Conservation (phyloP, 228 moss, liverwort and hornwort species). For the Sphagnum magellanicum region DNA sequence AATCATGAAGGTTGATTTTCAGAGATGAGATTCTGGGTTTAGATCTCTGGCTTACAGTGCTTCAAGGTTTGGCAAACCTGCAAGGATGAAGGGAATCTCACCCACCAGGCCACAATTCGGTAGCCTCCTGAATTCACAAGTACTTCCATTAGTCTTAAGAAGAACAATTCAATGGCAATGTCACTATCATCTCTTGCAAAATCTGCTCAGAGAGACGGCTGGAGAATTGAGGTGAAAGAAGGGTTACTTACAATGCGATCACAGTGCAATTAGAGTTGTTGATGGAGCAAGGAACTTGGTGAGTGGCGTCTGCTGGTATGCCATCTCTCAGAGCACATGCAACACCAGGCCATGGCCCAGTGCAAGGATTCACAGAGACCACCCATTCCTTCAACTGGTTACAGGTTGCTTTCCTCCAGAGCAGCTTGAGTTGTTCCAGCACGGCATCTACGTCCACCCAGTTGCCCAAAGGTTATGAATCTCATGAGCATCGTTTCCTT, state of each 20-base stretch:
- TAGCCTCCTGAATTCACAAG: constrained; percentile 30
- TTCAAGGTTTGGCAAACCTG: constrained; percentile 35
- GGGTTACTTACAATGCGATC: constrained; percentile 34
- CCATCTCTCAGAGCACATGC: constrained; percentile 27
- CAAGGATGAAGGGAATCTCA: constrained; percentile 39
- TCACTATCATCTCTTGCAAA: background rate
- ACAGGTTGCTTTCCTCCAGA: constrained; percentile 40
- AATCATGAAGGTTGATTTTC: no score
- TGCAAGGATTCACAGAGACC: constrained; percentile 50
- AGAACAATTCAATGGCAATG: background rate
- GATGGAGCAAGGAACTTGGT: constrained; percentile 31
- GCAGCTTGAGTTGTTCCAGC: constrained; percentile 38
- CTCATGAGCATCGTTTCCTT: background rate
- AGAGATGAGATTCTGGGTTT: no score
- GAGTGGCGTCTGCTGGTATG: background rate
- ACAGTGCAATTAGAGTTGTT: constrained; percentile 46
- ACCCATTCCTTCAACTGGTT: constrained; percentile 51
- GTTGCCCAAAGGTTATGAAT: background rate
- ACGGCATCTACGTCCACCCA: constrained; percentile 39
- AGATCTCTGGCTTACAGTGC: constrained; percentile 26
- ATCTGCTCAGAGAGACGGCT: background rate
- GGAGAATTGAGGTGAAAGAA: background rate
- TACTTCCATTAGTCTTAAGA: background rate
- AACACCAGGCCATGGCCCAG: constrained; percentile 55
- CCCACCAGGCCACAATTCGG: constrained; percentile 48